A percentile compares a stretch with the other conserved stretches of the same genome.
phyloP scores from a whole-genome alignment of 441 rosid genomes.

The Brassica hybrid region DNA sequence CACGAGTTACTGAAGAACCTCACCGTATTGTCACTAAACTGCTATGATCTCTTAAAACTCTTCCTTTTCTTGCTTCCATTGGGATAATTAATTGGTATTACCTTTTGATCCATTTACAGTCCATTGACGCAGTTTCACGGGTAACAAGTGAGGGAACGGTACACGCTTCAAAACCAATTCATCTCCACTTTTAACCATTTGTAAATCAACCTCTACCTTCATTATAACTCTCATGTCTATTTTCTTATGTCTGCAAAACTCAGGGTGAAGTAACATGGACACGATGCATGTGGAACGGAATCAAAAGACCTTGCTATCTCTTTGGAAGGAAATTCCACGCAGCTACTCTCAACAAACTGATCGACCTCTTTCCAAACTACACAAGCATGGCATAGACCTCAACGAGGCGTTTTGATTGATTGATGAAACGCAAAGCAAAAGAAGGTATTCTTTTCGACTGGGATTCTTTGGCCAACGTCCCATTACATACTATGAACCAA shows the following conservation, averaged over 20 bases:
- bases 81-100: not conserved
- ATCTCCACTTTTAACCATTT: constrained; percentile 1
- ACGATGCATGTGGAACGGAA: constrained; percentile 87
- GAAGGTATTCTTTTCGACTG: constrained; percentile 54
- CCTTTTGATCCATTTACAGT: constrained; percentile 55
- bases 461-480: constrained; percentile 62
- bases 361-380: constrained; percentile 71
- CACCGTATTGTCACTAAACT: constrained; percentile 53
- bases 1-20: constrained; percentile 67
- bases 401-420: constrained; percentile 13
- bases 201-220: not conserved
- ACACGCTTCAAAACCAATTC: no score
- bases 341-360: constrained; percentile 59
- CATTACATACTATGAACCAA: constrained; percentile 24
- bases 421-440: constrained; percentile 25
- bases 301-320: constrained; percentile 82
- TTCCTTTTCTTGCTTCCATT: not conserved
- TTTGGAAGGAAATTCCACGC: constrained; percentile 89
- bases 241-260: constrained; percentile 13
- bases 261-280: constrained; percentile 61
- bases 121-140: constrained; percentile 66
- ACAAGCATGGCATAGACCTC: constrained; percentile 44
- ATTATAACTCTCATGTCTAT: no score
- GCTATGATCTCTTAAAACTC: constrained; percentile 16
- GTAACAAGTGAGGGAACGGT: constrained; percentile 86